Conservation (phyloP, 768 basidiomycete genomes). For the Kwoniella shandongensis region DNA sequence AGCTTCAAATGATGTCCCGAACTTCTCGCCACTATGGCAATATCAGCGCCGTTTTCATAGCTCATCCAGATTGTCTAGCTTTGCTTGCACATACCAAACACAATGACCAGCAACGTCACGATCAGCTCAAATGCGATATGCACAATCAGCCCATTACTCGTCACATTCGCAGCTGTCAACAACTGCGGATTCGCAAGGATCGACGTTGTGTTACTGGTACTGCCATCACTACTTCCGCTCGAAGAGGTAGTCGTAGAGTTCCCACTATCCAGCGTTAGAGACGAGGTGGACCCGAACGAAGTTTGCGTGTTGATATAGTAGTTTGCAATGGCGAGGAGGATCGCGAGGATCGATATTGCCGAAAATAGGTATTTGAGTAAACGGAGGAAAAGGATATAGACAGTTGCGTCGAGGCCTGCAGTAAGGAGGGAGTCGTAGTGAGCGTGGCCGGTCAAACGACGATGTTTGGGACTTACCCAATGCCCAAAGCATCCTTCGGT, state of each 20-base stretch:
- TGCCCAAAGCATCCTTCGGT: conserved; percentile 13
- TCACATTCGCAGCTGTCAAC: conserved; percentile 82
- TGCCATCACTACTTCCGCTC: not conserved
- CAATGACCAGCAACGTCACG: conserved; percentile 58
- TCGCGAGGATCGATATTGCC: conserved; percentile 29
- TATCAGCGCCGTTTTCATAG: not conserved
- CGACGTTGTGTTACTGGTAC: conserved; percentile 3
- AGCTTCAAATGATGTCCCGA: conserved; percentile 16
- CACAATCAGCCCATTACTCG: conserved; percentile 69
- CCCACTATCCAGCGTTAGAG: not conserved
- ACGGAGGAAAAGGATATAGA: conserved; percentile 85
- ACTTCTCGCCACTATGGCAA: conserved; percentile 14
- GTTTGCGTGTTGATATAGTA: conserved; percentile 41
- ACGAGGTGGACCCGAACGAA: conserved; percentile 12
- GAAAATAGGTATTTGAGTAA: conserved; percentile 63
- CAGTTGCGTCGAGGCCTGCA: conserved; percentile 88
- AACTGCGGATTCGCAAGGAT: conserved; percentile 33
- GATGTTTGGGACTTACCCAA: conserved; percentile 13
- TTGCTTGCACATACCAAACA: conserved; percentile 32
- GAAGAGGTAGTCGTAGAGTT: conserved; percentile 4
- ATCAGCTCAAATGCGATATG: conserved; percentile 84
- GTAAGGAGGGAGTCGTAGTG: no score
- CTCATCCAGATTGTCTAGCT: not conserved
- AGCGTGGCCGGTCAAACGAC: not conserved
- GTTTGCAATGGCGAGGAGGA: conserved; percentile 30